Evolutionary conservation across 176 grass and related monocot species (phyloP).

Genomic region (Saccharum officinarum): DNA sequence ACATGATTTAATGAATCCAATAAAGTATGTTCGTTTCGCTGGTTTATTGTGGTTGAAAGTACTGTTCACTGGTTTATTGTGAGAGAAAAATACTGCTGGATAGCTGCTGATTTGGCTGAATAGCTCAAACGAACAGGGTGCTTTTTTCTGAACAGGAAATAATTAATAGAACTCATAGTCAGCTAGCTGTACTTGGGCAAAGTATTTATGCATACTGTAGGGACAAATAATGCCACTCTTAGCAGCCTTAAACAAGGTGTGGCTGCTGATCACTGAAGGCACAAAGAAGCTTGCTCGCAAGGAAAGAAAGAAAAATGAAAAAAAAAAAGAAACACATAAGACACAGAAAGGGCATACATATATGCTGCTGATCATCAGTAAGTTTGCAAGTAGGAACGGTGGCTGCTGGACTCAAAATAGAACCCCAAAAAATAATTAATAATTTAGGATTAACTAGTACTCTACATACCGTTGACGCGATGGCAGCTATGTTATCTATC

Average conservation of each 20-base stretch:
- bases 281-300: neutral
- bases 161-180: neutral
- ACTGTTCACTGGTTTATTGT: too few species aligned
- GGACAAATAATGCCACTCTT: neutral
- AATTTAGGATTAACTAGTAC: neutral
- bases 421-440: neutral
- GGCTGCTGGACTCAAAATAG: neutral
- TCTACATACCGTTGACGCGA: neutral
- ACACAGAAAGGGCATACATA: neutral
- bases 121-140: too few species aligned
- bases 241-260: slow-evolving; percentile 15
- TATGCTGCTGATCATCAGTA: too few species aligned
- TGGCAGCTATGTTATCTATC: neutral
- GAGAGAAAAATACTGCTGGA: too few species aligned
- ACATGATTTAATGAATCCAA: too few species aligned
- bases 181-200: too few species aligned
- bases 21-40: too few species aligned
- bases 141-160: neutral
- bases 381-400: neutral
- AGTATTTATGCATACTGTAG: neutral
- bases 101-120: too few species aligned
- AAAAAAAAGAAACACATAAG: neutral
- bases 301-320: neutral
- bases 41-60: too few species aligned
- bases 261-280: neutral